phyloP scores from a whole-genome alignment of 129 eudicot genomes.

The Oenanthe sinensis region DNA sequence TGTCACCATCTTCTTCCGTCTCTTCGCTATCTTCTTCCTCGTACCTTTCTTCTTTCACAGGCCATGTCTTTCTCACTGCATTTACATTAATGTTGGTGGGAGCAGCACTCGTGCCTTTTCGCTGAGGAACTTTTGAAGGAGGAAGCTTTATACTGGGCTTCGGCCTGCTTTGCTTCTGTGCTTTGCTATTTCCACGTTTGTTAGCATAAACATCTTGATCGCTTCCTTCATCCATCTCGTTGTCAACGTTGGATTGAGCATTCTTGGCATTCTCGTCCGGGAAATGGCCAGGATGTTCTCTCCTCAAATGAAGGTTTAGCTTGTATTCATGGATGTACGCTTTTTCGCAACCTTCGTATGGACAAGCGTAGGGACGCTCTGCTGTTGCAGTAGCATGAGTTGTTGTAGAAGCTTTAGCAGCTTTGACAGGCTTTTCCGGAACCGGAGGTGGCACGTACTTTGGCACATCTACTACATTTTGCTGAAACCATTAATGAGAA shows the following conservation, averaged over 20 bases:
- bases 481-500: constrained; percentile 14
- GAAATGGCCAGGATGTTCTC: constrained; percentile 90
- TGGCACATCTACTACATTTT: constrained; percentile 38
- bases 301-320: constrained; percentile 80
- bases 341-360: constrained; percentile 84
- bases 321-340: constrained; percentile 97
- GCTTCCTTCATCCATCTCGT: constrained; percentile 73
- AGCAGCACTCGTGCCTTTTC: constrained; percentile 32
- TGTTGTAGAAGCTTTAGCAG: constrained; percentile 37
- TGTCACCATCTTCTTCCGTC: constrained; percentile 88
- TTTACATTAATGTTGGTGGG: constrained; percentile 27
- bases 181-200: constrained; percentile 48
- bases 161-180: constrained; percentile 47
- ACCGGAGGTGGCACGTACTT: constrained; percentile 47
- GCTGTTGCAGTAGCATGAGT: constrained; percentile 50
- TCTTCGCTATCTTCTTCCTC: constrained; percentile 97
- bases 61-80: constrained; percentile 52
- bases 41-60: constrained; percentile 42
- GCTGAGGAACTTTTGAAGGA: constrained; percentile 55
- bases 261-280: constrained; percentile 63
- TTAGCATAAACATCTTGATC: constrained; percentile 62
- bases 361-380: constrained; percentile 84
- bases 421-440: constrained; percentile 44
- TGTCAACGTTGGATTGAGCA: constrained; percentile 33
- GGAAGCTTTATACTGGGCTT: constrained; percentile 69